Conservation (phyloP, 2,329 filamentous ascomycete species). For the Phyllosticta ampelicida region DNA sequence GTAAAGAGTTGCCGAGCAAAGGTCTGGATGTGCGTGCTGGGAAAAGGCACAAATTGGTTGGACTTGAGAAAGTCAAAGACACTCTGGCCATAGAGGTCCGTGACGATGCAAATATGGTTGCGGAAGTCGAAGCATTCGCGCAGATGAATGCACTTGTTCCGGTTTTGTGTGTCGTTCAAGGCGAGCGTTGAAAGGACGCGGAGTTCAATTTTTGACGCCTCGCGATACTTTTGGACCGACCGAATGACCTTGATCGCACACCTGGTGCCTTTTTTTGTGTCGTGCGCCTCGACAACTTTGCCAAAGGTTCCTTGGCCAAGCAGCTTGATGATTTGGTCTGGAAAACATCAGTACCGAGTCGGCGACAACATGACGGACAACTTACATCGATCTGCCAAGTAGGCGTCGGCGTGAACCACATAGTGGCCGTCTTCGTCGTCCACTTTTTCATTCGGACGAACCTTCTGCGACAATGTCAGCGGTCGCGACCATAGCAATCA, state of each 20-base stretch:
- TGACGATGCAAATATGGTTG: constrained; percentile 86
- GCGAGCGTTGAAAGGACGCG: constrained; percentile 85
- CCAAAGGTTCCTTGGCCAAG: constrained; percentile 96
- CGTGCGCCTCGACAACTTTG: constrained; percentile 90
- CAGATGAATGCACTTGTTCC: constrained; percentile 93
- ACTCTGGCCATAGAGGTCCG: constrained; percentile 74
- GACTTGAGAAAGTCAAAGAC: constrained; percentile 97
- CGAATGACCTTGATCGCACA: constrained; percentile 98
- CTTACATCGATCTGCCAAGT: constrained; percentile 83
- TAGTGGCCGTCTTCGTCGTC: constrained; percentile 98
- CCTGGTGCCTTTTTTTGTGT: constrained; percentile 63
- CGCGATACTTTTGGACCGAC: constrained; percentile 95
- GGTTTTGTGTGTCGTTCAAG: constrained; percentile 81
- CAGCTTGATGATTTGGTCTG: constrained; percentile 79
- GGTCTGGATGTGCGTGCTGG: constrained; percentile 94
- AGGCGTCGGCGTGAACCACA: constrained; percentile 77
- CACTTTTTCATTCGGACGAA: constrained; percentile 54
- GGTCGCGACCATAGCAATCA: constrained; percentile 15
- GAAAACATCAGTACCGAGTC: constrained; percentile 13
- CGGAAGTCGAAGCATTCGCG: constrained; percentile 95
- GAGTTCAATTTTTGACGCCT: constrained; percentile 89
- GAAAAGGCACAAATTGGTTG: constrained; percentile 91
- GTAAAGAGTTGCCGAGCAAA: constrained; percentile 94
- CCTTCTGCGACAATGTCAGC: constrained; percentile 27
- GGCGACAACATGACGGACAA: background rate